These are phyloP conservation scores for Epichloe sp. DNA, from an alignment of 2,329 filamentous ascomycete genomes.

Conservation along the genomic window DNA sequence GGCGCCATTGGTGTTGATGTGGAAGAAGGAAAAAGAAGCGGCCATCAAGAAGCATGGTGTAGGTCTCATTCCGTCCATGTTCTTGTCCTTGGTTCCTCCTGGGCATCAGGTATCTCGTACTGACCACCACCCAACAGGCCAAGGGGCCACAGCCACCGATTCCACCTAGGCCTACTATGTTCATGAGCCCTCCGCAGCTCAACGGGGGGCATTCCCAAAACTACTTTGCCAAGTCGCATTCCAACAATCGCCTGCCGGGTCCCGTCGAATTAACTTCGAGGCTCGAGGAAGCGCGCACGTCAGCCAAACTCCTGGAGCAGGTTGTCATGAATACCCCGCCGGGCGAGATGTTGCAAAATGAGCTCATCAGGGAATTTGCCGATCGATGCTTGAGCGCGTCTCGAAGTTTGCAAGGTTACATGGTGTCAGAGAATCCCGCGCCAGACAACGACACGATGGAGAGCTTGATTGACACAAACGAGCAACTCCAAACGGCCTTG, in stretches of 20 bases:
- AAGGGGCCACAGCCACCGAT: conserved; percentile 8
- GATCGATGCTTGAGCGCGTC: conserved; percentile 74
- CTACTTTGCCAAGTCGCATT: conserved; percentile 42
- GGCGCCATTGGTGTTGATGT: conserved; percentile 64
- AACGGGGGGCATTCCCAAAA: conserved; percentile 35
- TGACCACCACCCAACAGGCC: conserved; percentile 8
- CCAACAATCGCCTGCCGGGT: conserved; percentile 42
- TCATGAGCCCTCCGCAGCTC: conserved; percentile 6
- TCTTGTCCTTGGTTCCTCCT: not conserved
- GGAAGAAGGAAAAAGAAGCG: conserved; percentile 72
- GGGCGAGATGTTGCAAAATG: conserved; percentile 62
- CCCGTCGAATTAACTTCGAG: conserved; percentile 68
- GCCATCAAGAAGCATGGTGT: conserved; percentile 38
- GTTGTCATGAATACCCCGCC: conserved; percentile 76
- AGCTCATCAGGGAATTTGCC: conserved; percentile 86
- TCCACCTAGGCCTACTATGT: conserved; percentile 7
- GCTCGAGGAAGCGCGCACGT: conserved; percentile 81
- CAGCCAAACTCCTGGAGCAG: conserved; percentile 83
- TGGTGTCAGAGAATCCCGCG: conserved; percentile 61
- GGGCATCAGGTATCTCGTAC: not conserved
- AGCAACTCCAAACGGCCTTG: conserved; percentile 70
- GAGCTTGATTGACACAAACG: conserved; percentile 86
- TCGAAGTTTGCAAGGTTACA: conserved; percentile 73
- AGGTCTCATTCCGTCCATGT: conserved; percentile 12
- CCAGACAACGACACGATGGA: conserved; percentile 93